These are phyloP conservation scores for Solanum acaule DNA, from an alignment of 257 asterid genomes.

Conservation along the genomic window DNA sequence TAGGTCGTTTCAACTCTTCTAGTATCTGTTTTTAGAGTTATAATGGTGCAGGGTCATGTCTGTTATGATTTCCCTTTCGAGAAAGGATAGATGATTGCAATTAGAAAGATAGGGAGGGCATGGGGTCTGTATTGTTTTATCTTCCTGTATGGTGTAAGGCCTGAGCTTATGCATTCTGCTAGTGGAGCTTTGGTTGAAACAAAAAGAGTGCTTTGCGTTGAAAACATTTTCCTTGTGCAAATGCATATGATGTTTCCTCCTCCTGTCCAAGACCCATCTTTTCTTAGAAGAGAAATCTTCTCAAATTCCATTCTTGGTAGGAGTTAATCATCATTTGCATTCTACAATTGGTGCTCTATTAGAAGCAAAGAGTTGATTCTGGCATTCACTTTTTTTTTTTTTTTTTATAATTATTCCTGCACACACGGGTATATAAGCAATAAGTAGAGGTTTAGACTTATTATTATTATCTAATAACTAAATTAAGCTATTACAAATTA, in stretches of 20 bases:
- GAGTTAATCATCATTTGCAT: not conserved
- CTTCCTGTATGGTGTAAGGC: not conserved
- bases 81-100: not conserved
- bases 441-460: not conserved
- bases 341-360: not conserved
- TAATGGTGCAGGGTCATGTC: not conserved
- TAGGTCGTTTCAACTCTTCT: not conserved
- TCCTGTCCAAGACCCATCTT: not conserved
- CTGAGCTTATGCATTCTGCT: not conserved
- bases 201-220: not conserved
- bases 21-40: not conserved
- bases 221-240: not conserved
- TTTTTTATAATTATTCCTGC: not conserved
- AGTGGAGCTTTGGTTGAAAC: not conserved
- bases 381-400: not conserved
- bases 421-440: not conserved
- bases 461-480: not conserved
- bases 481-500: not conserved
- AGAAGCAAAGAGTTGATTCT: not conserved
- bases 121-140: not conserved
- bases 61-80: not conserved
- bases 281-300: not conserved
- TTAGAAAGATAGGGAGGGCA: not conserved
- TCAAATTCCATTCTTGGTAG: too few relatives aligned
- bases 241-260: not conserved